Evolutionary conservation across 441 rosid genomes (phyloP), one percentile per base, ranked within the genome.

Genomic region (Pelargonium exstipulatum): DNA sequence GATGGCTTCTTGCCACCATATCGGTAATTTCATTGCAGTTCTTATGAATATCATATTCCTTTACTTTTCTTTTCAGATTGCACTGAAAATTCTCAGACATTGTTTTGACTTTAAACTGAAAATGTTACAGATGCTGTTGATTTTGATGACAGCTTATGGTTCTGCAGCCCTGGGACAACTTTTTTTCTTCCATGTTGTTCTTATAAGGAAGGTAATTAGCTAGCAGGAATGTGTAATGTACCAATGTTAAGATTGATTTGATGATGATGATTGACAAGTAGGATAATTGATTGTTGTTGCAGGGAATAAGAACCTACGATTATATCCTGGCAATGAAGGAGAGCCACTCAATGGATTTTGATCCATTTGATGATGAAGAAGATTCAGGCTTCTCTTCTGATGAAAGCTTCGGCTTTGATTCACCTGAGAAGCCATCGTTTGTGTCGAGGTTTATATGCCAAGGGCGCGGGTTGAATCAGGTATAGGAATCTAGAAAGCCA

Each of bases 271-370:
- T 61, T 29, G 32, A 61, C 2, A 61, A 61, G 37, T 4, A 3
- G 16, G 64, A 13, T 61, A 13, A n/a, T 61, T 22, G 40, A 32
- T 35, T 32, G 17, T 32, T 71, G 55, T 60, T 67, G 73, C 83
- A 90, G 96, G 99, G 98, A 76, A 95, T 92, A 84, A 90, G 96
- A 83, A 92, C 98, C 61, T 95, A 95, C 79, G 97, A 95, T 75
- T 92, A 90, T 70, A 92, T 92, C 79, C 77, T 90, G 84, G 99
- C 99, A 1, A 90, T 92, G 97, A 90, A 91, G 74, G 91, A 84
- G 84, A 90, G 79, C 70, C 84, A 91, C 70, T 83, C 89, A 45
- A 42, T 83, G 73, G 86, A 83, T 55, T 68, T 80, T 35, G 92
- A 90, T 14, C 82, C 83, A 9, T 88, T 85, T 65, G 93, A 86